Evolutionary conservation across 1,139 yeast species (phyloP).

Genomic region (Scheffersomyces parashehatae): DNA sequence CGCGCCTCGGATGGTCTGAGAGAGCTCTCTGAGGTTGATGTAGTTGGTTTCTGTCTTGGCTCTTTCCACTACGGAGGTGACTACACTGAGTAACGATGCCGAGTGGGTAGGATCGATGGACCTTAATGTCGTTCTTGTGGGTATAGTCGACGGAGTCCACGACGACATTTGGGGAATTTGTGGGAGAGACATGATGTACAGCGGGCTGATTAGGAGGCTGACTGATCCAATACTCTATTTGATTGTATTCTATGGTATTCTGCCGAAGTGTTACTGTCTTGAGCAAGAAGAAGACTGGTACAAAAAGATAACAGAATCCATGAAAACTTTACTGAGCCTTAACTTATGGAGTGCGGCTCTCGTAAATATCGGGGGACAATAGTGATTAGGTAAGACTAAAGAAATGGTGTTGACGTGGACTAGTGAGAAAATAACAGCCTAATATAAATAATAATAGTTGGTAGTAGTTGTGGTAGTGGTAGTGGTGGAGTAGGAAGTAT

Average conservation of each 20-base stretch:
- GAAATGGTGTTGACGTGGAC: too few relatives aligned
- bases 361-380: too few relatives aligned
- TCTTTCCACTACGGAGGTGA: constrained; percentile 15
- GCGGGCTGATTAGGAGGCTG: neutral
- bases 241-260: neutral
- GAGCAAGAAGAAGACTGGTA: neutral
- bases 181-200: constrained; percentile 1
- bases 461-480: too few relatives aligned
- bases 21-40: constrained; percentile 14
- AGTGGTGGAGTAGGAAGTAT: too few relatives aligned
- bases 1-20: constrained; percentile 35
- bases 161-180: constrained; percentile 5
- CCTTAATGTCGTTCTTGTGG: constrained; percentile 20
- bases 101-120: constrained; percentile 22
- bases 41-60: constrained; percentile 11
- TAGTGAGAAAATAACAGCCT: too few relatives aligned
- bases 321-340: neutral
- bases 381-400: too few relatives aligned
- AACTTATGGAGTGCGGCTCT: neutral
- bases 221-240: neutral
- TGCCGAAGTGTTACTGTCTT: neutral
- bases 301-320: neutral
- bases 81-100: constrained; percentile 14
- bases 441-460: too few relatives aligned
- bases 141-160: constrained; percentile 26